These are phyloP conservation scores for Tetrahymena thermophila DNA, from an alignment of 73 alveolate genomes.

Conservation along the genomic window DNA sequence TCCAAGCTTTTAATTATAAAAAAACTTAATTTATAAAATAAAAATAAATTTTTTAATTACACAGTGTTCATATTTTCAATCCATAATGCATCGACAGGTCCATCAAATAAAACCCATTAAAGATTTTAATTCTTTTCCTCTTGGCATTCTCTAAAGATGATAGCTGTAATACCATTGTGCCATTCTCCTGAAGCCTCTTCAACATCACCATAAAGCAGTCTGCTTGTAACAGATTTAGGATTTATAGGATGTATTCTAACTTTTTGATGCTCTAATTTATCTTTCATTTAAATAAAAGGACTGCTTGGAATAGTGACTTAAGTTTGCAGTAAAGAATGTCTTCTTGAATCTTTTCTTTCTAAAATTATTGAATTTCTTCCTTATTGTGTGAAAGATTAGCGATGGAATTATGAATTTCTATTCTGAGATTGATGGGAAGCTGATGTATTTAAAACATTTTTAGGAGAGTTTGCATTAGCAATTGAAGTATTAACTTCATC, in stretches of 20 bases:
- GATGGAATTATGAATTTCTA: not conserved
- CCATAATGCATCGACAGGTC: slow-evolving; percentile 99
- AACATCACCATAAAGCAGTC: slow-evolving; percentile 92
- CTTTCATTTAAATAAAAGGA: slow-evolving; percentile 5
- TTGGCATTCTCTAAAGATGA: slow-evolving; percentile 82
- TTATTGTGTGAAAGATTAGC: not conserved
- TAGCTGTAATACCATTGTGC: slow-evolving; percentile 97
- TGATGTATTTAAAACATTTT: not conserved
- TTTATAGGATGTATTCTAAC: slow-evolving; percentile 72
- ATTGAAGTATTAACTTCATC: not conserved
- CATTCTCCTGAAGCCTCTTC: slow-evolving; percentile 97
- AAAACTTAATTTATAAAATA: not conserved
- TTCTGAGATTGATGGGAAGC: not conserved
- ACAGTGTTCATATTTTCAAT: slow-evolving; percentile 98
- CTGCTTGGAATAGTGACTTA: not conserved
- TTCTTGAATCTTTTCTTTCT: not conserved
- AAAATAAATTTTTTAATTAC: not conserved
- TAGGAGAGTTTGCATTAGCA: not conserved
- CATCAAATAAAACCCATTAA: slow-evolving; percentile 95
- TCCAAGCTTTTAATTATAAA: slow-evolving; percentile 48
- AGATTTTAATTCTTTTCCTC: slow-evolving; percentile 68
- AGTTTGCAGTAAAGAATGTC: not conserved
- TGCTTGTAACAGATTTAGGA: slow-evolving; percentile 92
- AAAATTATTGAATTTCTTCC: not conserved
- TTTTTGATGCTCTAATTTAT: slow-evolving; percentile 49